A percentile compares a stretch with the other conserved stretches of the same genome.
These are phyloP conservation scores for Drechslerella dactyloides DNA, from an alignment of 2,329 filamentous ascomycete species.

Conservation along the genomic window DNA sequence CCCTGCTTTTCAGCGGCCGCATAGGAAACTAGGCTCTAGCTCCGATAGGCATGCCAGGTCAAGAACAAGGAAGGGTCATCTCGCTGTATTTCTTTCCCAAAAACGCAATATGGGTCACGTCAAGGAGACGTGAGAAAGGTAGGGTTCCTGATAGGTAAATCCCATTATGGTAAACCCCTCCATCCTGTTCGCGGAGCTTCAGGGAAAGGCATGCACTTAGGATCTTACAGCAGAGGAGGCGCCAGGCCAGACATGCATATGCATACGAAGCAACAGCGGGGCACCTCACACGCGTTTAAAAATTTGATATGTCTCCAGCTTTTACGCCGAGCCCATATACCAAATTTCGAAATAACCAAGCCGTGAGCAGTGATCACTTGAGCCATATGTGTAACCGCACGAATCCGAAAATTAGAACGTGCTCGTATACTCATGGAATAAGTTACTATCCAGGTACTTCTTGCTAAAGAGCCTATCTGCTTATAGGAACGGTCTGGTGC, in stretches of 20 bases:
- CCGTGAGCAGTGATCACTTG: background rate
- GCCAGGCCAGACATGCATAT: background rate
- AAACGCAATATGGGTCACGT: background rate
- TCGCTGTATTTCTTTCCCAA: too few species aligned
- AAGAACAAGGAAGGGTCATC: background rate
- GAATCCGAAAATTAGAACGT: too few species aligned
- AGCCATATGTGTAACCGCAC: background rate
- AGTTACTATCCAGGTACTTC: too few species aligned
- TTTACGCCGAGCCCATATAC: background rate
- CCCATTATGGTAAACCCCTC: background rate
- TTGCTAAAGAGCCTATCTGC: too few species aligned
- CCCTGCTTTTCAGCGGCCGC: slow-evolving; percentile 1
- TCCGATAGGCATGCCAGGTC: background rate
- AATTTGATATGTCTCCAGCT: too few species aligned
- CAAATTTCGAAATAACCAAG: background rate
- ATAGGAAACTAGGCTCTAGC: background rate
- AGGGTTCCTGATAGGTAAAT: background rate
- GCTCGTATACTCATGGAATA: too few species aligned
- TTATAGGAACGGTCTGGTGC: too few species aligned
- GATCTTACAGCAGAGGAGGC: background rate
- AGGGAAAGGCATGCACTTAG: too few species aligned
- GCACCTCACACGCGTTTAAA: background rate
- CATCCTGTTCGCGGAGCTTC: slow-evolving; percentile 1
- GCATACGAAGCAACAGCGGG: background rate
- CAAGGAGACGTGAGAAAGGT: background rate